These are phyloP conservation scores for Candida xyloterini DNA, from an alignment of 805 yeast species.

Conservation along the genomic window DNA sequence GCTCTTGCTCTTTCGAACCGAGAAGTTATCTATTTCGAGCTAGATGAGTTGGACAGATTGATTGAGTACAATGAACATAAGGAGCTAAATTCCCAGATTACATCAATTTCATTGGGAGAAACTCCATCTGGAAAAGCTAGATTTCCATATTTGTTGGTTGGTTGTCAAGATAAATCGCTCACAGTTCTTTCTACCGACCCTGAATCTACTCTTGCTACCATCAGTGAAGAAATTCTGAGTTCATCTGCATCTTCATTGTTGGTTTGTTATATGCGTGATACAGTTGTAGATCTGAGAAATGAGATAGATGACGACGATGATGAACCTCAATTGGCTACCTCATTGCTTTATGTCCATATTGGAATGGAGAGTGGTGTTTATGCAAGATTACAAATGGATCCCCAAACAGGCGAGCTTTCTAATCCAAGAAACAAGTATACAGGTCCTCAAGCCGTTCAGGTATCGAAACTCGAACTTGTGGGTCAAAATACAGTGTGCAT, in stretches of 20 bases:
- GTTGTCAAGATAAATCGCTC: slow-evolving; percentile 66
- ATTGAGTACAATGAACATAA: slow-evolving; percentile 66
- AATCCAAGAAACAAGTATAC: slow-evolving; percentile 68
- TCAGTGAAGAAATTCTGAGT: slow-evolving; percentile 65
- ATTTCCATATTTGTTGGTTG: slow-evolving; percentile 63
- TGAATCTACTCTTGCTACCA: slow-evolving; percentile 53
- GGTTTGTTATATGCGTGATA: slow-evolving; percentile 31
- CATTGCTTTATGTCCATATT: slow-evolving; percentile 52
- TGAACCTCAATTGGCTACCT: slow-evolving; percentile 8
- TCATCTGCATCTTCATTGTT: slow-evolving; percentile 33
- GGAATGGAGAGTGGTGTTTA: slow-evolving; percentile 86
- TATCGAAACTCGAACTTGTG: slow-evolving; percentile 38
- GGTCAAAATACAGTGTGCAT: slow-evolving; percentile 43
- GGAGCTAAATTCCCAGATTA: slow-evolving; percentile 50
- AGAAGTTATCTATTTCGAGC: slow-evolving; percentile 80
- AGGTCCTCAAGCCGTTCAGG: slow-evolving; percentile 62
- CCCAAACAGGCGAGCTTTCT: slow-evolving; percentile 54
- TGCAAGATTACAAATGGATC: slow-evolving; percentile 58
- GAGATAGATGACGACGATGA: slow-evolving; percentile 18
- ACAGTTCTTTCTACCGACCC: slow-evolving; percentile 63
- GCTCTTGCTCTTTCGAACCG: slow-evolving; percentile 68
- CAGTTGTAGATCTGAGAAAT: slow-evolving; percentile 2
- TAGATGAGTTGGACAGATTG: slow-evolving; percentile 60
- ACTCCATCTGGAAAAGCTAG: slow-evolving; percentile 45
- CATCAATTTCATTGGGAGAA: slow-evolving; percentile 48